Percentiles rank a stretch among this genome's conserved stretches.
Evolutionary conservation across 345 rosid species (phyloP).

Genomic region (Sapria himalayana): DNA sequence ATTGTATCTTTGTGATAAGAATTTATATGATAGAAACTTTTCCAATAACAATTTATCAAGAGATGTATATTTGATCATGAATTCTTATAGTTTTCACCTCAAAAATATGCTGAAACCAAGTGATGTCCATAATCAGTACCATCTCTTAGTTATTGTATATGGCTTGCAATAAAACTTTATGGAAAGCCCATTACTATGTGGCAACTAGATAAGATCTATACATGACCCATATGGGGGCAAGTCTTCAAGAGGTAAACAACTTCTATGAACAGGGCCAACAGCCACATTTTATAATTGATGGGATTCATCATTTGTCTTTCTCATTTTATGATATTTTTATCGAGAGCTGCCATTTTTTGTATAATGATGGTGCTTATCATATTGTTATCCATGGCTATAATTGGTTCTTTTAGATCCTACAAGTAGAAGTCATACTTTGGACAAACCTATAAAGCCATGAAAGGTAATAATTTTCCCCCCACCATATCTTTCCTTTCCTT

Average conservation of each 20-base stretch:
- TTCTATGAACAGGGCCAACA: not conserved
- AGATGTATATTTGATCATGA: constrained; percentile 27
- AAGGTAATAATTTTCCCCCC: constrained; percentile 16
- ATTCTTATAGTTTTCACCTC: constrained; percentile 44
- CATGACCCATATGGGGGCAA: constrained; percentile 33
- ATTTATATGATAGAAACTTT: constrained; percentile 31
- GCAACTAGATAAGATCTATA: constrained; percentile 61
- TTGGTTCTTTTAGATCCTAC: constrained; percentile 41
- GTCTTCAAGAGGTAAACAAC: constrained; percentile 5
- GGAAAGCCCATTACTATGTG: constrained; percentile 68
- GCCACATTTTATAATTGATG: not conserved
- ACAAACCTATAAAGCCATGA: constrained; percentile 14
- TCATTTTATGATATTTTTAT: constrained; percentile 19
- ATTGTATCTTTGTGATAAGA: not conserved
- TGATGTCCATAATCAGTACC: too few species aligned
- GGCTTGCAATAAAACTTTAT: constrained; percentile 25
- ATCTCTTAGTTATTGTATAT: too few species aligned
- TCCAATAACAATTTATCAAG: constrained; percentile 83
- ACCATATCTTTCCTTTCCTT: not conserved
- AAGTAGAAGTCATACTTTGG: constrained; percentile 16
- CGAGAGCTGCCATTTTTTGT: constrained; percentile 46
- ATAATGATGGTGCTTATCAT: constrained; percentile 31
- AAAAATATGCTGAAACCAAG: constrained; percentile 50
- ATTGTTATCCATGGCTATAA: constrained; percentile 24
- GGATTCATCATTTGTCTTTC: not conserved